These are phyloP conservation scores for Aegilops sharonensis DNA, from an alignment of 176 grass and related monocot genomes.

Conservation along the genomic window DNA sequence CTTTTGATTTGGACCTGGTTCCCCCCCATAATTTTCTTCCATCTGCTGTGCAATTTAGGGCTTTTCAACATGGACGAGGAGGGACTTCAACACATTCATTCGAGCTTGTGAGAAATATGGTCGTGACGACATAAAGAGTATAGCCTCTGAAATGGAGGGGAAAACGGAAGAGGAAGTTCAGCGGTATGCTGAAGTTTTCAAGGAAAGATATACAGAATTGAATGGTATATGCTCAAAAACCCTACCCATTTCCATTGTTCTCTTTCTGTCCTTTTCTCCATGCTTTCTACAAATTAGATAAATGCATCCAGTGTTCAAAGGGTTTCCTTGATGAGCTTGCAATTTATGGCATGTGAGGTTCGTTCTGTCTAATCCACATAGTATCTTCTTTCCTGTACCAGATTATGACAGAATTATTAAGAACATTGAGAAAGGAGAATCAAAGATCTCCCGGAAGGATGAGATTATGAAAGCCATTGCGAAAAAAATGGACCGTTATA, in stretches of 20 bases:
- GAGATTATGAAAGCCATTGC: constrained; percentile 81
- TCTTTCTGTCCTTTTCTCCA: background rate
- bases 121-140: constrained; percentile 62
- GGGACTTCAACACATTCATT: constrained; percentile 81
- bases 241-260: background rate
- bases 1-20: constrained; percentile 8
- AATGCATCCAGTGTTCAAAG: background rate
- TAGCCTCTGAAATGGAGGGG: constrained; percentile 80
- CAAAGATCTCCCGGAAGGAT: constrained; percentile 81
- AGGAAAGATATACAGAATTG: constrained; percentile 74
- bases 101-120: constrained; percentile 89
- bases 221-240: constrained; percentile 45
- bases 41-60: constrained; percentile 43
- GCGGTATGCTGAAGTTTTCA: constrained; percentile 64
- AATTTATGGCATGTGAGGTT: background rate
- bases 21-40: constrained; percentile 5
- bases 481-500: constrained; percentile 71
- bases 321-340: background rate
- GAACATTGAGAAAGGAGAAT: constrained; percentile 80
- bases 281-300: background rate
- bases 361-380: constrained; percentile 16
- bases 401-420: constrained; percentile 77
- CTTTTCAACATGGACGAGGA: constrained; percentile 78
- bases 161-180: constrained; percentile 73
- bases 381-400: constrained; percentile 17